These are phyloP conservation scores for Aspergillus sp. DNA, from an alignment of 2,329 filamentous ascomycete genomes.

Conservation along the genomic window DNA sequence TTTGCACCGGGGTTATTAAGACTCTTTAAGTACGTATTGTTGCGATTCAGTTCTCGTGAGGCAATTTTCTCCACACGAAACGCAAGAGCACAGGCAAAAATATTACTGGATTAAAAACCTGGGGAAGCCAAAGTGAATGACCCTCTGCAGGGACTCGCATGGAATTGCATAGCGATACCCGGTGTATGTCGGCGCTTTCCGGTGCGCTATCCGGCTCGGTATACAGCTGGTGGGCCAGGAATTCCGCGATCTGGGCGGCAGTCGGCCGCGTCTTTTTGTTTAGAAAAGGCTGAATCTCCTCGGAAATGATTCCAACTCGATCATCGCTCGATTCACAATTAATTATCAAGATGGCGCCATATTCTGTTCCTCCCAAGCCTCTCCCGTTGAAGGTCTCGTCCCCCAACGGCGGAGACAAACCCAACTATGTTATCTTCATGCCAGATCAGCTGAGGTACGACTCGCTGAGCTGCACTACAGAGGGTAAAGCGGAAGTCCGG, in stretches of 20 bases:
- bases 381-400: constrained; percentile 1
- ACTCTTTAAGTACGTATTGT: neutral
- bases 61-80: neutral
- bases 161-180: neutral
- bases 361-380: neutral
- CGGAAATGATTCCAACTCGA: neutral
- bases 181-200: neutral
- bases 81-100: neutral
- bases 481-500: constrained; percentile 39
- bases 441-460: constrained; percentile 51
- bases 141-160: neutral
- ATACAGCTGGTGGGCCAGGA: neutral
- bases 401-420: neutral
- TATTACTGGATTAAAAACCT: neutral
- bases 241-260: neutral
- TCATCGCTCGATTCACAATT: neutral
- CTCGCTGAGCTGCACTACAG: constrained; percentile 38
- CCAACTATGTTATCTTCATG: constrained; percentile 42
- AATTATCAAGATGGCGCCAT: neutral
- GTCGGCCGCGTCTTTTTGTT: neutral
- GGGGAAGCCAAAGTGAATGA: neutral
- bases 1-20: neutral
- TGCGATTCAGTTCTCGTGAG: neutral
- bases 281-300: neutral
- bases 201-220: neutral